Conservation (phyloP, 495 filamentous ascomycete genomes). For the Saxophila tyrrhenica region DNA sequence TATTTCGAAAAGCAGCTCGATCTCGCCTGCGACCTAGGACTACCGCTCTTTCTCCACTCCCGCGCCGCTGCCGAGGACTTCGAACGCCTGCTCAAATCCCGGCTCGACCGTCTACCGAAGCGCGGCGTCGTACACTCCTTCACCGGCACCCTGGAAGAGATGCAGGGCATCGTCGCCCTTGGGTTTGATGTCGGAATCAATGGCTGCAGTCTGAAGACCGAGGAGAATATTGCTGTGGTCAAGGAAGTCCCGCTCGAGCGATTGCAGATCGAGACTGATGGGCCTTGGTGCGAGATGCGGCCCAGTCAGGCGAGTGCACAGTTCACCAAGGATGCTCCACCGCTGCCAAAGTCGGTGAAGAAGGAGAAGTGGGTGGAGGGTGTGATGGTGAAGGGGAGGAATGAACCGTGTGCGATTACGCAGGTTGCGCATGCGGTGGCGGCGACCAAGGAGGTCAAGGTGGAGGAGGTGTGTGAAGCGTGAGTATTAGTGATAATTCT, state of each 20-base stretch:
- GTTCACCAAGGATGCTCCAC: slow-evolving; percentile 36
- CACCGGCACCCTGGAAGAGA: slow-evolving; percentile 74
- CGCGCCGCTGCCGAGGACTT: slow-evolving; percentile 77
- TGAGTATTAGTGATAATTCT: no score
- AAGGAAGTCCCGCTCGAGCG: slow-evolving; percentile 58
- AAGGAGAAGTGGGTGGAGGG: slow-evolving; percentile 88
- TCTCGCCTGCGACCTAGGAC: slow-evolving; percentile 62
- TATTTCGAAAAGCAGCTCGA: slow-evolving; percentile 75
- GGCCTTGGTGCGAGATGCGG: slow-evolving; percentile 73
- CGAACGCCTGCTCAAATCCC: slow-evolving; percentile 46
- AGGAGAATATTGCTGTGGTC: slow-evolving; percentile 75
- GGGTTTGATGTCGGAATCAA: slow-evolving; percentile 81
- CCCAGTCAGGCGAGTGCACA: slow-evolving; percentile 52
- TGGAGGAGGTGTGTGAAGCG: slow-evolving; percentile 78
- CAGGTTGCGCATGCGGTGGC: slow-evolving; percentile 82
- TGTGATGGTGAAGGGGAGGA: slow-evolving; percentile 77
- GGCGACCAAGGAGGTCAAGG: slow-evolving; percentile 61
- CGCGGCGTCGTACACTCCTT: slow-evolving; percentile 83
- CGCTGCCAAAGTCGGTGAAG: slow-evolving; percentile 50
- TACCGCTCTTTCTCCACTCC: slow-evolving; percentile 85
- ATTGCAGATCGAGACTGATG: slow-evolving; percentile 88
- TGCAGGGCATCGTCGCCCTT: slow-evolving; percentile 59
- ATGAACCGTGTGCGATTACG: slow-evolving; percentile 75
- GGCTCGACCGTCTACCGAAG: slow-evolving; percentile 47
- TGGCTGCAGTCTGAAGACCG: slow-evolving; percentile 85